Evolutionary conservation across 2,329 filamentous ascomycete genomes (phyloP).

Genomic region (Colletotrichum tabaci): DNA sequence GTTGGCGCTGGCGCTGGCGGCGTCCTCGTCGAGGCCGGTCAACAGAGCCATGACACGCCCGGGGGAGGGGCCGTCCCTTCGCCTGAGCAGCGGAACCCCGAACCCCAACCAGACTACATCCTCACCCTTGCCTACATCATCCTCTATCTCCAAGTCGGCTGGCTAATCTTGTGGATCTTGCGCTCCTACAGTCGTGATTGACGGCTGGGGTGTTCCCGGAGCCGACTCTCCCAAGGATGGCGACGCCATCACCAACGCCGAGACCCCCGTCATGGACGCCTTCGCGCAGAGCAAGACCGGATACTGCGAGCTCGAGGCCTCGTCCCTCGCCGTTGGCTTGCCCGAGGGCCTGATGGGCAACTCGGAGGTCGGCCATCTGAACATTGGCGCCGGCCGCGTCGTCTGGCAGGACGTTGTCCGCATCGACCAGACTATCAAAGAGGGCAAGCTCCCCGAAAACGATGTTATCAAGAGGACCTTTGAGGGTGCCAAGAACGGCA

Average conservation of each 20-base stretch:
- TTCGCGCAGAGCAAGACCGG: constrained; percentile 87
- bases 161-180: constrained; percentile 71
- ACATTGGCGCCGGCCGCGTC: constrained; percentile 96
- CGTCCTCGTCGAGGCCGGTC: constrained; percentile 20
- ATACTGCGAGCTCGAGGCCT: constrained; percentile 94
- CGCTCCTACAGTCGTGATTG: constrained; percentile 87
- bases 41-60: constrained; percentile 13
- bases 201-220: constrained; percentile 94
- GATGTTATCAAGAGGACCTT: constrained; percentile 84
- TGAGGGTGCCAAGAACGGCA: constrained; percentile 85
- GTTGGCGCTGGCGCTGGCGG: constrained; percentile 15
- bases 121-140: constrained; percentile 59
- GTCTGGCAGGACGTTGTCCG: constrained; percentile 99
- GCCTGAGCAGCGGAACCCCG: constrained; percentile 27
- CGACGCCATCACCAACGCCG: constrained; percentile 93
- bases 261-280: constrained; percentile 95
- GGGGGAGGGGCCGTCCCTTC: constrained; percentile 35
- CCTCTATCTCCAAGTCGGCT: constrained; percentile 70
- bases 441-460: constrained; percentile 82
- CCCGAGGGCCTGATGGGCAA: constrained; percentile 99
- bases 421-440: constrained; percentile 94
- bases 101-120: constrained; percentile 44
- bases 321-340: constrained; percentile 93
- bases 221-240: constrained; percentile 87
- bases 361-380: constrained; percentile 97